Evolutionary conservation across 495 filamentous ascomycete species (phyloP).

Genomic region (Tirmania nivea): DNA sequence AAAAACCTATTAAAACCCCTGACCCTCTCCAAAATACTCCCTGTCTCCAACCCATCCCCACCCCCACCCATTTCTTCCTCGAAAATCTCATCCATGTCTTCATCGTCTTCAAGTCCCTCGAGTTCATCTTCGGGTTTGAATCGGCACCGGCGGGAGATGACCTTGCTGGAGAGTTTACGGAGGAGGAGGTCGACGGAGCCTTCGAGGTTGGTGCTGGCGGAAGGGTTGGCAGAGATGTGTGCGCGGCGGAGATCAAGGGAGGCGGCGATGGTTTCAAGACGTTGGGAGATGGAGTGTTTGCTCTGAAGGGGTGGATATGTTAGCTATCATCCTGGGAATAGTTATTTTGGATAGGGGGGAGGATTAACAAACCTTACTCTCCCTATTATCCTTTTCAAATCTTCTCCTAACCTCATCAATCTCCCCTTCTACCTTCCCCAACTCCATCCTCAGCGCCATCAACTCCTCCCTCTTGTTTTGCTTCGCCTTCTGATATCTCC

Average conservation of each 20-base stretch:
- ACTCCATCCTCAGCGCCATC: conserved; percentile 5
- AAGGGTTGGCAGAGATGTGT: not conserved
- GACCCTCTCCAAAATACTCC: conserved; percentile 7
- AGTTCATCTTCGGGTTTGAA: not conserved
- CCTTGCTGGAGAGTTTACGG: not conserved
- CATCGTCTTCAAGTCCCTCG: conserved; percentile 3
- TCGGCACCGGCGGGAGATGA: not conserved
- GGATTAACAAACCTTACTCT: conserved; percentile 5
- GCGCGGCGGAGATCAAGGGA: conserved; percentile 8
- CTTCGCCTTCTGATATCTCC: conserved; percentile 9
- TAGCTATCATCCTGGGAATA: no score
- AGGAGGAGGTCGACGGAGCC: not conserved
- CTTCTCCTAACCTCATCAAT: conserved; percentile 13
- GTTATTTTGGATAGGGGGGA: not conserved
- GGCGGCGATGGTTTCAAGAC: conserved; percentile 13
- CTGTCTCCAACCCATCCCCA: conserved; percentile 7
- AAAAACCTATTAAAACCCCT: conserved; percentile 14
- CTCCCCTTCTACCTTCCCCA: conserved; percentile 8
- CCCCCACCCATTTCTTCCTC: conserved; percentile 12
- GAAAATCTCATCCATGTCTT: conserved; percentile 6
- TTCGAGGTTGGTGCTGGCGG: not conserved
- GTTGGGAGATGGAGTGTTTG: conserved; percentile 7
- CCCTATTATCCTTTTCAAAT: conserved; percentile 9
- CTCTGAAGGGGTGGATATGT: not conserved
- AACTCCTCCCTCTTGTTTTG: conserved; percentile 9